A percentile compares a stretch with the other conserved stretches of the same genome.
phyloP scores from a whole-genome alignment of 495 filamentous ascomycete species.

The Penicillium arizonense region DNA sequence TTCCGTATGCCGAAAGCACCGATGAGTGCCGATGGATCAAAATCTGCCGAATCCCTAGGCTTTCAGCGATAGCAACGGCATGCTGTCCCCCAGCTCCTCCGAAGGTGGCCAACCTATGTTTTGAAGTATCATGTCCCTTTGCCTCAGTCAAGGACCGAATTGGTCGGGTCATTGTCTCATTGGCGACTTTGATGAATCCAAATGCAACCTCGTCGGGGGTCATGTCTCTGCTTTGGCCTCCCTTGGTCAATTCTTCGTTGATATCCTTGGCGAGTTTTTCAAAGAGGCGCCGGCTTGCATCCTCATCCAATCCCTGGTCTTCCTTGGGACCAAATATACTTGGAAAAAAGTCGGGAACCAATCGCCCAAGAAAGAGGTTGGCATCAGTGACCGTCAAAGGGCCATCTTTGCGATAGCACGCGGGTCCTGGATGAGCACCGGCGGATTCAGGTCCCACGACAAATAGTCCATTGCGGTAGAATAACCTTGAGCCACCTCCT shows the following conservation, averaged over 20 bases:
- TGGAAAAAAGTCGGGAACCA: constrained; percentile 91
- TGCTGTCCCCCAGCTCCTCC: constrained; percentile 96
- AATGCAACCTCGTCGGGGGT: constrained; percentile 80
- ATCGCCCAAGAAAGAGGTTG: constrained; percentile 77
- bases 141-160: constrained; percentile 93
- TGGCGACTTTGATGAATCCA: constrained; percentile 69
- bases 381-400: constrained; percentile 91
- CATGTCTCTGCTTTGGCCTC: constrained; percentile 61
- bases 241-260: constrained; percentile 48
- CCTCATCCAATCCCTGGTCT: constrained; percentile 71
- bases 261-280: constrained; percentile 70
- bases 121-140: constrained; percentile 87
- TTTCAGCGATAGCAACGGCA: constrained; percentile 91
- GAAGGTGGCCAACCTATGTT: constrained; percentile 87
- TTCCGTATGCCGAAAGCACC: constrained; percentile 92
- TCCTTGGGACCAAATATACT: constrained; percentile 90
- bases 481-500: constrained; percentile 82
- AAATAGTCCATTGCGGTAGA: constrained; percentile 83
- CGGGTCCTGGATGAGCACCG: constrained; percentile 84
- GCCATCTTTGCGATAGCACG: constrained; percentile 88
- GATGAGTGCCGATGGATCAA: constrained; percentile 91
- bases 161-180: constrained; percentile 92
- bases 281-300: constrained; percentile 67
- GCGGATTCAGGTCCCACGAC: constrained; percentile 91
- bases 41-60: constrained; percentile 82